phyloP scores from a whole-genome alignment of 331 rosid species.

The Malus hybrid region DNA sequence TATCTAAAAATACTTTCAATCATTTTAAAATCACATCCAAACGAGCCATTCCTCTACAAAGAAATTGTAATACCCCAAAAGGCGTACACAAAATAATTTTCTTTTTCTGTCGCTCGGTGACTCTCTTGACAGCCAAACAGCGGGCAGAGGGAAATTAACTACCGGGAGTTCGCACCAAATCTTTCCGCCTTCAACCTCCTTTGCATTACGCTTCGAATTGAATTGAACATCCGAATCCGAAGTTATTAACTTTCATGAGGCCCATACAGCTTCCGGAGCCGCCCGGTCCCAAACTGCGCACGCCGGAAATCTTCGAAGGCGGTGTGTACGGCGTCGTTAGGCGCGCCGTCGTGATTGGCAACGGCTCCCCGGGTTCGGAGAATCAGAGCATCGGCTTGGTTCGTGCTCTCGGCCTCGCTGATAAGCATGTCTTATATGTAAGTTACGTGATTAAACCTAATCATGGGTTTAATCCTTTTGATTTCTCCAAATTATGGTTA shows the following conservation, averaged over 20 bases:
- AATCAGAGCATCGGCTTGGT: conserved; percentile 85
- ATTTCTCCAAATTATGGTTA: not conserved
- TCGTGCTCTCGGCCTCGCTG: conserved; percentile 84
- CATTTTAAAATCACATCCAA: too few species aligned
- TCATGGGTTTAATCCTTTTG: not conserved
- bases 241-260: conserved; percentile 32
- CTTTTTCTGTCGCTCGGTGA: not conserved
- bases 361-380: conserved; percentile 63
- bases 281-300: conserved; percentile 47
- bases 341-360: conserved; percentile 82
- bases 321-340: conserved; percentile 66
- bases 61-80: not conserved
- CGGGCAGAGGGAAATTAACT: not conserved
- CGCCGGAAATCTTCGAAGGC: conserved; percentile 74
- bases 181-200: not conserved
- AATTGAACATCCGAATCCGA: not conserved
- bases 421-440: conserved; percentile 61
- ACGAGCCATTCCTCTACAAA: too few species aligned
- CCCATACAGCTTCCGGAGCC: conserved; percentile 82
- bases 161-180: not conserved
- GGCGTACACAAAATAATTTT: not conserved
- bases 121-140: not conserved
- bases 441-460: conserved; percentile 6
- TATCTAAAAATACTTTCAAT: too few species aligned
- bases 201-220: not conserved